Percentiles rank a stretch among this genome's conserved stretches.
phyloP scores from a whole-genome alignment of 176 grass and related monocot species.

The Hordeum vulgare region MorexV3_pseudomolecules_assembly NC_058520.1:538924382-538924881 shows the following conservation, averaged over 20 bases:
- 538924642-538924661: background rate
- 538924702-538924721: background rate
- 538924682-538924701: background rate
- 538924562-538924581: too few species aligned
- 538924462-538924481: background rate
- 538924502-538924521: background rate
- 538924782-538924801: too few species aligned
- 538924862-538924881: background rate
- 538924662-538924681: background rate
- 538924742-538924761: background rate
- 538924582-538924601: background rate
- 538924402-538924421: background rate
- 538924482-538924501: background rate
- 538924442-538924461: slow-evolving; percentile 19
- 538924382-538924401: background rate
- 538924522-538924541: background rate
- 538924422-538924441: background rate
- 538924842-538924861: background rate
- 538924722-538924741: background rate
- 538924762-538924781: background rate
- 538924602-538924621: background rate
- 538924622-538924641: background rate
- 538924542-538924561: background rate
- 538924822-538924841: background rate
- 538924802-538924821: background rate